Conservation (phyloP, 495 filamentous ascomycete species). For the Symbiotaphrina buchneri region DNA sequence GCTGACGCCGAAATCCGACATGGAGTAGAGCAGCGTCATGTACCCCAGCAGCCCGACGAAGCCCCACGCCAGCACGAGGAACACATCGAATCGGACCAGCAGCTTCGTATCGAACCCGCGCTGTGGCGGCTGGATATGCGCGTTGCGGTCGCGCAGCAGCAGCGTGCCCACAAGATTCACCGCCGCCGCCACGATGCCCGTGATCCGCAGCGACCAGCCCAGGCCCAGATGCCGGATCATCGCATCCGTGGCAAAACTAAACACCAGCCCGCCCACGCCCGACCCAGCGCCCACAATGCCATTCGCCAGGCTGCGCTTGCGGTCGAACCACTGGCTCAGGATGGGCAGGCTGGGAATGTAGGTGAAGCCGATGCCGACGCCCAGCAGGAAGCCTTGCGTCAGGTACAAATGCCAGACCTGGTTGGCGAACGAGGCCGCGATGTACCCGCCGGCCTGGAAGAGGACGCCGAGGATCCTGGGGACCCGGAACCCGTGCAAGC, state of each 20-base stretch:
- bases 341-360: constrained; percentile 22
- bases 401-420: constrained; percentile 28
- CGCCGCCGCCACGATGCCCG: constrained; percentile 21
- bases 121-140: constrained; percentile 12
- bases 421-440: constrained; percentile 22
- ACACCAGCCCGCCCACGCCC: constrained; percentile 27
- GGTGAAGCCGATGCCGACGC: constrained; percentile 26
- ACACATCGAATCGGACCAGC: constrained; percentile 18
- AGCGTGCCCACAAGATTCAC: constrained; percentile 18
- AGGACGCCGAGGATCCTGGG: constrained; percentile 19
- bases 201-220: constrained; percentile 25
- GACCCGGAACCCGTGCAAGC: constrained; percentile 15
- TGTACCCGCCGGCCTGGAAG: constrained; percentile 16
- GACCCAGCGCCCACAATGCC: constrained; percentile 24
- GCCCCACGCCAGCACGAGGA: constrained; percentile 19
- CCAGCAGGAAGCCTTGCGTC: constrained; percentile 23
- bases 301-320: constrained; percentile 22
- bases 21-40: constrained; percentile 27
- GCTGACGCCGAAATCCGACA: constrained; percentile 40
- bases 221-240: constrained; percentile 22
- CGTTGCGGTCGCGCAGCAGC: constrained; percentile 20
- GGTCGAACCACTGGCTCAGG: constrained; percentile 28
- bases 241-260: constrained; percentile 19
- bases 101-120: constrained; percentile 14
- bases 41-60: constrained; percentile 27